phyloP scores from a whole-genome alignment of 306 rosid species.

The Fagus sylvatica region DNA sequence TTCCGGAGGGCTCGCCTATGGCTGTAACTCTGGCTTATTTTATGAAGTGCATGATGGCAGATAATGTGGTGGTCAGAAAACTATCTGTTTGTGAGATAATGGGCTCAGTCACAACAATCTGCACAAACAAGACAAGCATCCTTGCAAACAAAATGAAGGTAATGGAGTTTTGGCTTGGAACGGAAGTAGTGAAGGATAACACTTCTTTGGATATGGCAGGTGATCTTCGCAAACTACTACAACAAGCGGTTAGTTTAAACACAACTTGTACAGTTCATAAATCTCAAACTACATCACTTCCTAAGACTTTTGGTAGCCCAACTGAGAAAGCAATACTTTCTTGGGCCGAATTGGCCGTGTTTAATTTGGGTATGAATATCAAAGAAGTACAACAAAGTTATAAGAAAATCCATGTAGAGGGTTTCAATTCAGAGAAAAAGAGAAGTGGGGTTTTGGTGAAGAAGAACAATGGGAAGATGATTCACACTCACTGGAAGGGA shows the following conservation, averaged over 20 bases:
- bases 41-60: slow-evolving; percentile 30
- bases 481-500: slow-evolving; percentile 30
- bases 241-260: slow-evolving; percentile 28
- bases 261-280: slow-evolving; percentile 23
- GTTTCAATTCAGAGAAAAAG: slow-evolving; percentile 26
- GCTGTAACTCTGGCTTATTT: slow-evolving; percentile 32
- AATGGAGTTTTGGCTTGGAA: slow-evolving; percentile 29
- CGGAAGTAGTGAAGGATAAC: neutral
- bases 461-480: neutral
- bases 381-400: slow-evolving; percentile 16
- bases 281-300: slow-evolving; percentile 4
- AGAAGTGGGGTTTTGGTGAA: slow-evolving; percentile 22
- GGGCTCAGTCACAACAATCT: slow-evolving; percentile 30
- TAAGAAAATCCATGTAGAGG: slow-evolving; percentile 22
- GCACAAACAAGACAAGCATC: slow-evolving; percentile 23
- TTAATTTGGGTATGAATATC: slow-evolving; percentile 14
- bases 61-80: slow-evolving; percentile 28
- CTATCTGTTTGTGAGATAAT: slow-evolving; percentile 30
- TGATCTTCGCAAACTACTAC: neutral
- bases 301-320: slow-evolving; percentile 28
- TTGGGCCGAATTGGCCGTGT: slow-evolving; percentile 23
- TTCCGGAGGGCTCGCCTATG: slow-evolving; percentile 28
- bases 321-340: slow-evolving; percentile 28
- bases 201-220: neutral
- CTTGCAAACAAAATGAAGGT: slow-evolving; percentile 31